Evolutionary conservation across 331 rosid genomes (phyloP), one percentile per base, ranked within the genome.

Genomic region (Spiraea crenata): DNA sequence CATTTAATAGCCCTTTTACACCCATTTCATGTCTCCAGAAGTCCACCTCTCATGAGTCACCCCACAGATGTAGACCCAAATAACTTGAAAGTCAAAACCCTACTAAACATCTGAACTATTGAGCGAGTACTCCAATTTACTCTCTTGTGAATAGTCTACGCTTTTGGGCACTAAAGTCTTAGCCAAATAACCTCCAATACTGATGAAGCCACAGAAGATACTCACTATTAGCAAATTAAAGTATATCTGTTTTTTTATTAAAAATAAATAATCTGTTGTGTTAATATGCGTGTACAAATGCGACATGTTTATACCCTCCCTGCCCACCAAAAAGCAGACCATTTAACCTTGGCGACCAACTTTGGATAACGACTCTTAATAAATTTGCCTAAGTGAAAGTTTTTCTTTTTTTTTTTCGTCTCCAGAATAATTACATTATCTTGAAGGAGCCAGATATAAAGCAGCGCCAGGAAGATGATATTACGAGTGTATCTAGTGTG

Each of bases 391-490:
- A 14, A 35, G 6, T 9, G 9, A 44, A 17, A 40, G 17, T n/a
- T 17, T 62, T 34, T 62, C 35, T 16, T 17, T 17, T 11, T 19
- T 12, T 67, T 66, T 63, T 68, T 63, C 31, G 2, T 37, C 76
- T 85, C 60, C 85, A 91, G 97, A 88, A 83, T 82, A 91, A 87
- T 60, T 91, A 76, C n/a, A 85, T 84, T 56, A 70, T 87, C 57
- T 79, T 88, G 84, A 82, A 73, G 77, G 97, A 88, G 66, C 66
- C 77, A 10, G 97, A 88, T 74, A 85, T 91, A 65, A 72, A 12
- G 40, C 80, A 73, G 25, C 78, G 82, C 17, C 97, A 91, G 78
- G 91, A 89, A 56, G 96, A 88, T 10, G 97, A 89, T 70, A 74
- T 91, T 57, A 13, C 71, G 12, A 83, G 83, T 81, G 90, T 91